phyloP scores from a whole-genome alignment of 768 basidiomycete species.

The Suillus sp. region DNA sequence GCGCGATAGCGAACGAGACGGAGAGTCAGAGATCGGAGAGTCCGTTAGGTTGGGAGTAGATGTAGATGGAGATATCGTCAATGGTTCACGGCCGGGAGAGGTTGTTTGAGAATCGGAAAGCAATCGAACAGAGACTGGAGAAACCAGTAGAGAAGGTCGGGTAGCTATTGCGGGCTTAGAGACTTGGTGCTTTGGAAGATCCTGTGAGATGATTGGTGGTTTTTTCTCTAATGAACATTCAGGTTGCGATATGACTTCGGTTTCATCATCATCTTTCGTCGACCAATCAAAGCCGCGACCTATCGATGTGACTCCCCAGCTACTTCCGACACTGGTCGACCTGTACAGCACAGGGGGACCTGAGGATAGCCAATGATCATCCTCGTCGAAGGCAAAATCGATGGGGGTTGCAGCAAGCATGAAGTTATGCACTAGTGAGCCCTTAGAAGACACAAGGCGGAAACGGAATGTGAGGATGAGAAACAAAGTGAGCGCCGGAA shows the following conservation, averaged over 20 bases:
- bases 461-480: conserved; percentile 3
- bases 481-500: conserved; percentile 3
- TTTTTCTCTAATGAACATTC: conserved; percentile 15
- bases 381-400: conserved; percentile 67
- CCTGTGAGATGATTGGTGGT: conserved; percentile 15
- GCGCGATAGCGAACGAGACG: conserved; percentile 26
- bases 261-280: conserved; percentile 38
- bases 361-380: conserved; percentile 61
- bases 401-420: conserved; percentile 65
- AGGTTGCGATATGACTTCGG: conserved; percentile 12
- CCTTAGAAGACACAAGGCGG: conserved; percentile 1
- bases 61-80: conserved; percentile 29
- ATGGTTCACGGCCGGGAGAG: conserved; percentile 30
- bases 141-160: conserved; percentile 19
- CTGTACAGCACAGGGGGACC: conserved; percentile 55
- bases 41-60: conserved; percentile 32
- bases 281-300: conserved; percentile 83
- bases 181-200: conserved; percentile 17
- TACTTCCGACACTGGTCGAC: conserved; percentile 68
- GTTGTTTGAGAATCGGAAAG: conserved; percentile 29
- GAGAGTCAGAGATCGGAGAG: conserved; percentile 33
- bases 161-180: conserved; percentile 16
- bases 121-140: conserved; percentile 19
- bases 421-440: conserved; percentile 11
- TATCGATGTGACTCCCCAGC: conserved; percentile 85